These are phyloP conservation scores for Aurinia saxatilis DNA, from an alignment of 345 rosid genomes.

Conservation along the genomic window DNA sequence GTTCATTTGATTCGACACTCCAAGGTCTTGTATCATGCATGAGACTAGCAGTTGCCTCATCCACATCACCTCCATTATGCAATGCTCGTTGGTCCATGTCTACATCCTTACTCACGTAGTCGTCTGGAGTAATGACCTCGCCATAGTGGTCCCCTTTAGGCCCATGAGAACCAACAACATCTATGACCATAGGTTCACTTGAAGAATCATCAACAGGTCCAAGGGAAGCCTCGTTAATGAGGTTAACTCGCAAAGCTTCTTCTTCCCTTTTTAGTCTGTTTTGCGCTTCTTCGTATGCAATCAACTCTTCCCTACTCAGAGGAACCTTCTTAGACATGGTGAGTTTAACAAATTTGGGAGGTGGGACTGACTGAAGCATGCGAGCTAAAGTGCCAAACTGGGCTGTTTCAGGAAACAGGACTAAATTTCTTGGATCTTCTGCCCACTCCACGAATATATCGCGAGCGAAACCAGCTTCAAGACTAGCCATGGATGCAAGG, in stretches of 20 bases:
- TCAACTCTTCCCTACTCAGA: conserved; percentile 91
- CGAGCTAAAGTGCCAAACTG: conserved; percentile 96
- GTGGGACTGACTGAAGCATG: conserved; percentile 97
- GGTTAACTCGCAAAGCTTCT: conserved; percentile 82
- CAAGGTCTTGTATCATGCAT: too few relatives aligned
- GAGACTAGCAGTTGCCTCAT: too few relatives aligned
- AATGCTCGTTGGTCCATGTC: conserved; percentile 66
- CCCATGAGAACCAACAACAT: conserved; percentile 56
- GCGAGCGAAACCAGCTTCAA: conserved; percentile 95
- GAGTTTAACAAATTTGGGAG: conserved; percentile 96
- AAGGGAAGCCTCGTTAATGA: conserved; percentile 57
- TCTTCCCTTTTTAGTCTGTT: conserved; percentile 76
- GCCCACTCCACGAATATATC: conserved; percentile 98
- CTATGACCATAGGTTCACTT: conserved; percentile 88
- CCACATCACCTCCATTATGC: too few relatives aligned
- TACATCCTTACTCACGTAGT: conserved; percentile 80
- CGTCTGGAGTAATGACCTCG: conserved; percentile 93
- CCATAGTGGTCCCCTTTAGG: conserved; percentile 97
- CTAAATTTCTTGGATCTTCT: conserved; percentile 69
- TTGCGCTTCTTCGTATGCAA: conserved; percentile 97
- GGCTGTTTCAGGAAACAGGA: conserved; percentile 94
- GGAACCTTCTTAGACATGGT: conserved; percentile 92
- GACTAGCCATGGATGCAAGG: conserved; percentile 95
- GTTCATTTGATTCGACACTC: too few relatives aligned
- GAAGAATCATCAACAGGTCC: conserved; percentile 53